Evolutionary conservation across 768 basidiomycete genomes (phyloP), one percentile per base, ranked within the genome.

Genomic region (Candolleomyces aberdarensis): DNA sequence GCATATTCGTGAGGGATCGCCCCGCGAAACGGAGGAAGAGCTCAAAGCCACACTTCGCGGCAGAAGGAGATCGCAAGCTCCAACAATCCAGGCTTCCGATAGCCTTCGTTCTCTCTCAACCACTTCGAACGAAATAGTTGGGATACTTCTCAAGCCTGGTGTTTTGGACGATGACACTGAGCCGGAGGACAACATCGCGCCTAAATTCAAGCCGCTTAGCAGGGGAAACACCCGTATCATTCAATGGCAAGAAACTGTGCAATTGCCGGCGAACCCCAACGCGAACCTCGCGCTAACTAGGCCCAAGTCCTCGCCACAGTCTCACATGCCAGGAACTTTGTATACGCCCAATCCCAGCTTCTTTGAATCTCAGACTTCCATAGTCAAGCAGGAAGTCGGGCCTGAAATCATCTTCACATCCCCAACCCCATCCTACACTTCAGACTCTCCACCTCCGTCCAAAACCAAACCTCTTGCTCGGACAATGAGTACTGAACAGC

Each of bases 271-370:
- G 41, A 44, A 61, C n/a, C 67, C 71, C 17, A 67, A 71, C 3
- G 44, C 58, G 17, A 69, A 66, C 41, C 62, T 39, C 3, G 52
- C 61, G 32, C 58, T 58, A 61, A 39, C 43, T 36, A 63, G 41
- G 39, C 60, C 57, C 58, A 65, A 67, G 66, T 62, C 65, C 49
- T 64, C 71, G 59, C 67, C 70, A 10, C 75, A 76, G 41, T 74
- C 75, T 41, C 68, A 65, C 59, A 87, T 87, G 86, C 86, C 86
- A 1, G 80, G 86, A 50, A 81, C 85, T 2, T 74, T 87, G 13
- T 66, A 68, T 49, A 77, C 84, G 0, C 84, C 85, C 49, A 74
- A 72, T 58, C 63, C 68, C 51, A 72, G 71, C 40, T 65, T 68
- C 52, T 51, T 55, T 47, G 53, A 59, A 50, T 57, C 54, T 53